Evolutionary conservation across 2,329 filamentous ascomycete species (phyloP), one percentile per base, ranked within the genome.

Genomic region (Penicillium sp.): DNA sequence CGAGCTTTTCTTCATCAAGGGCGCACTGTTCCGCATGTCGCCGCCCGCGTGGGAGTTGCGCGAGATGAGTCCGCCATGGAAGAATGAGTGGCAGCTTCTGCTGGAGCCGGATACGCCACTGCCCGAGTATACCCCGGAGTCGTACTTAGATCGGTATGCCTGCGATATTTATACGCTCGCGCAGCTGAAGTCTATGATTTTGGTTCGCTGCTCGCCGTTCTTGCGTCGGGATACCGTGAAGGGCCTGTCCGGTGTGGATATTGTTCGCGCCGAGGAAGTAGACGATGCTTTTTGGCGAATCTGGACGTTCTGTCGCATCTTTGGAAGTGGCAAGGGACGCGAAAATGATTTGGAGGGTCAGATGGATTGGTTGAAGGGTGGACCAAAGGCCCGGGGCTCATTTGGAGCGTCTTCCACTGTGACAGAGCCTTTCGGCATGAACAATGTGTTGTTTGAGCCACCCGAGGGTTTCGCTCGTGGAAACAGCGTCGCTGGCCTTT

Each of bases 291-390:
- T 89, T 53, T 89, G 86, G 85, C 83, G 87, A 2, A 84, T 89
- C 33, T 89, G 87, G 86, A 87, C 84, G 0, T 89, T 89, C 73
- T 89, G 86, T 73, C 83, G 82, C 58, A 83, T 88, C 35, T 89
- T 89, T 57, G 87, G 87, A 1, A 82, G 80, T 54, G 81, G 81
- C 0, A 88, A 86, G 66, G 81, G 81, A 4, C 81, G 86, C 15
- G 85, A 88, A 66, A 83, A 86, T 33, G 86, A 89, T 62, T 78
- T 88, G 37, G 78, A 82, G 38, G 85, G 83, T 4, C 86, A 89
- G 70, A 81, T 86, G 66, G 86, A 88, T 68, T 89, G 87, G 87
- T 76, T 89, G 12, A 84, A 82, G 61, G 87, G 86, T 37, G 86
- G 86, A 2, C 60, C 75, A 5, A 72, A 85, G 47, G 84, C 85